These are phyloP conservation scores for Fusarium sororula DNA, from an alignment of 2,329 filamentous ascomycete species.

Conservation along the genomic window DNA sequence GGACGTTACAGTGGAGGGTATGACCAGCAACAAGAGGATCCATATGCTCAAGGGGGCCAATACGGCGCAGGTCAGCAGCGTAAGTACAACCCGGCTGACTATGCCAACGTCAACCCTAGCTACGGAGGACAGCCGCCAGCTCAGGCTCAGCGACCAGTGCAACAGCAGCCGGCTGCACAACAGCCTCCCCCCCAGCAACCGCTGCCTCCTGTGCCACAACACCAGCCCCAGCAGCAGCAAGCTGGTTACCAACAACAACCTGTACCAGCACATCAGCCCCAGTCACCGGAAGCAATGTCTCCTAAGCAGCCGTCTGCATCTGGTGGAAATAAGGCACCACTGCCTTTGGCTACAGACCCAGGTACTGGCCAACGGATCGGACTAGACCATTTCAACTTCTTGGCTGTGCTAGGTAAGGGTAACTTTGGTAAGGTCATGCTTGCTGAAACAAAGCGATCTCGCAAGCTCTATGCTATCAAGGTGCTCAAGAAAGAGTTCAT, in stretches of 20 bases:
- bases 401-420: constrained; percentile 96
- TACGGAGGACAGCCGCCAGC: constrained; percentile 51
- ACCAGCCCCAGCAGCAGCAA: constrained; percentile 46
- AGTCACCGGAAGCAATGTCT: constrained; percentile 49
- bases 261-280: constrained; percentile 51
- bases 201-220: constrained; percentile 43
- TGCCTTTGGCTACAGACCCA: constrained; percentile 75
- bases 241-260: constrained; percentile 50
- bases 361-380: constrained; percentile 88
- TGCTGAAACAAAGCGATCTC: constrained; percentile 92
- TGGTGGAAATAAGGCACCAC: constrained; percentile 60
- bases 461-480: constrained; percentile 97
- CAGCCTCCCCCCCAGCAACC: constrained; percentile 52
- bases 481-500: constrained; percentile 99
- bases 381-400: constrained; percentile 98
- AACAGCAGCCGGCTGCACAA: constrained; percentile 47
- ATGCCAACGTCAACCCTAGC: constrained; percentile 67
- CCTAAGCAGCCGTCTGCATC: constrained; percentile 43
- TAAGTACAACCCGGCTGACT: constrained; percentile 81
- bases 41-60: constrained; percentile 47
- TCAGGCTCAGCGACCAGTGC: constrained; percentile 45
- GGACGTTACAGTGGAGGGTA: constrained; percentile 47
- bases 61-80: constrained; percentile 58
- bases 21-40: constrained; percentile 49
- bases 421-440: constrained; percentile 99